Conservation (phyloP, 2,329 filamentous ascomycete genomes). For the Seiridium cupressi region DNA sequence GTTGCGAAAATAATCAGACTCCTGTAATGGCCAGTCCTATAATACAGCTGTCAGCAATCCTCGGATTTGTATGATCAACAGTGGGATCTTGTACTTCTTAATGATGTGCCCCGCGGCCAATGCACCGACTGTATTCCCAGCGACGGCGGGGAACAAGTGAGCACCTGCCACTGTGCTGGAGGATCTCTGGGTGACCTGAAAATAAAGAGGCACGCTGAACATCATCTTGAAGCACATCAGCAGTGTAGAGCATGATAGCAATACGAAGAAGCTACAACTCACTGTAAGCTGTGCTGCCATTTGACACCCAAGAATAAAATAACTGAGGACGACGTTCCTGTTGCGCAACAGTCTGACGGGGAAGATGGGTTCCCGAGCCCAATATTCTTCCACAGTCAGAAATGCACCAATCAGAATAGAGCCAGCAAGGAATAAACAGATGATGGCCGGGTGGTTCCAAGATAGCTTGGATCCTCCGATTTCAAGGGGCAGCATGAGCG, state of each 20-base stretch:
- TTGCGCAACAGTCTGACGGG: constrained; percentile 53
- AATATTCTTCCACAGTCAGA: constrained; percentile 34
- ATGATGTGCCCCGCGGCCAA: constrained; percentile 62
- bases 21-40: constrained; percentile 60
- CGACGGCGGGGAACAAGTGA: constrained; percentile 65
- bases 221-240: constrained; percentile 42
- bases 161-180: constrained; percentile 57
- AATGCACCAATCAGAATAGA: constrained; percentile 29
- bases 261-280: constrained; percentile 16
- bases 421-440: constrained; percentile 27
- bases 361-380: constrained; percentile 56
- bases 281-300: constrained; percentile 57
- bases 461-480: constrained; percentile 36
- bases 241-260: neutral
- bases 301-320: constrained; percentile 52
- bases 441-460: constrained; percentile 35
- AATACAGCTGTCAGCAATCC: neutral
- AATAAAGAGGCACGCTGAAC: constrained; percentile 68
- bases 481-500: constrained; percentile 37
- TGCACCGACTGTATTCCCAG: constrained; percentile 65
- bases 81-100: constrained; percentile 34
- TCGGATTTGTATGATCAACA: neutral
- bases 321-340: constrained; percentile 51
- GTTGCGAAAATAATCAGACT: constrained; percentile 49
- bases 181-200: constrained; percentile 58